Conservation (phyloP, 1,139 yeast genomes). For the Suhomyces choctaworum region DNA sequence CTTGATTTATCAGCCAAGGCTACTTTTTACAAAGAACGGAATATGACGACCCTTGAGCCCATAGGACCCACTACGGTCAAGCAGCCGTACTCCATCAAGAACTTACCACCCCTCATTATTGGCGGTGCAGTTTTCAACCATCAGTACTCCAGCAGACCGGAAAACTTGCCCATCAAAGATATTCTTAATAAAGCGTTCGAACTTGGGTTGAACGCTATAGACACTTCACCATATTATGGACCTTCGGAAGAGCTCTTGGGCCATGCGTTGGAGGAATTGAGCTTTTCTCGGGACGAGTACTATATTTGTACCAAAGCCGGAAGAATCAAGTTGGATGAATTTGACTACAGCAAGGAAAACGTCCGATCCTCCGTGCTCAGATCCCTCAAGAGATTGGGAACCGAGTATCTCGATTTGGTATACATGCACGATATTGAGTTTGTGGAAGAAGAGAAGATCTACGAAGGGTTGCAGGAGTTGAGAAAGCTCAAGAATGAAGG, state of each 20-base stretch:
- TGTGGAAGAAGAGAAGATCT: constrained; percentile 52
- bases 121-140: constrained; percentile 89
- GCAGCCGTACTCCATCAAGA: constrained; percentile 27
- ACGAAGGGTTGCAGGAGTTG: constrained; percentile 65
- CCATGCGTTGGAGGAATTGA: constrained; percentile 50
- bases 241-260: constrained; percentile 82
- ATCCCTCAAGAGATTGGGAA: constrained; percentile 63
- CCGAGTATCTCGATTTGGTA: constrained; percentile 73
- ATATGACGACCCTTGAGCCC: constrained; percentile 3
- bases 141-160: constrained; percentile 72
- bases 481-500: constrained; percentile 64
- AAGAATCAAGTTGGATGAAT: constrained; percentile 61
- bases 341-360: constrained; percentile 67
- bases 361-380: constrained; percentile 65
- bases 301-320: constrained; percentile 88
- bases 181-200: constrained; percentile 62
- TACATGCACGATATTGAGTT: constrained; percentile 91
- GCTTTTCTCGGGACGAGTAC: constrained; percentile 59
- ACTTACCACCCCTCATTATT: constrained; percentile 61
- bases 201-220: constrained; percentile 74
- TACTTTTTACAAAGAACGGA: too few species aligned
- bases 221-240: constrained; percentile 93
- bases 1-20: too few species aligned
- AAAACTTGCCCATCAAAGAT: constrained; percentile 53
- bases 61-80: constrained; percentile 13